Evolutionary conservation across 257 asterid species (phyloP).

Genomic region (Thymus quinquecostatus): DNA sequence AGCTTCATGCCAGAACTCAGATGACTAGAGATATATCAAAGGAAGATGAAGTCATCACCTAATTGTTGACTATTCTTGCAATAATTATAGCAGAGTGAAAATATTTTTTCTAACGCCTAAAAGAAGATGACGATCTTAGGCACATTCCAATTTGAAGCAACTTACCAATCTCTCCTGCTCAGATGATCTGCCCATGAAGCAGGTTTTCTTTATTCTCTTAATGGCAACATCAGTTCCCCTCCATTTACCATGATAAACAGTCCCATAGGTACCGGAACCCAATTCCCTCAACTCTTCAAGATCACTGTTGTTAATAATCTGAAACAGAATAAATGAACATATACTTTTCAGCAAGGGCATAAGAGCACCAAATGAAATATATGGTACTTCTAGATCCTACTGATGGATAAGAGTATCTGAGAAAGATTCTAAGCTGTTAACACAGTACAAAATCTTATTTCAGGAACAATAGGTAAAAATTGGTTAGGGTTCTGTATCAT

Average conservation of each 20-base stretch:
- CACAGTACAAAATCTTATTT: neutral
- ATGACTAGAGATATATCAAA: constrained; percentile 48
- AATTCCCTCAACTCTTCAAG: constrained; percentile 93
- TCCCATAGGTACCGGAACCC: constrained; percentile 96
- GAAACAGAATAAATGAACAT: constrained; percentile 27
- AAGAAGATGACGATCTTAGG: constrained; percentile 15
- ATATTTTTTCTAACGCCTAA: neutral
- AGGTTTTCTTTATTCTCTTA: constrained; percentile 87
- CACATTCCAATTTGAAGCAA: constrained; percentile 21
- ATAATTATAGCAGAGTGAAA: neutral
- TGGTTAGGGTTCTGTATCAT: constrained; percentile 12
- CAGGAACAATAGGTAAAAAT: constrained; percentile 18
- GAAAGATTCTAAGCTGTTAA: constrained; percentile 7
- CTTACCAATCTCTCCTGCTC: constrained; percentile 82
- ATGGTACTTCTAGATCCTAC: constrained; percentile 17
- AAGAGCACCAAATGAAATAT: neutral
- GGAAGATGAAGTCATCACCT: constrained; percentile 20
- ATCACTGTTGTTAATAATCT: constrained; percentile 82
- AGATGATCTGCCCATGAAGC: constrained; percentile 87
- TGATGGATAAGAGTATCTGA: constrained; percentile 9
- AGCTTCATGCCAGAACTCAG: constrained; percentile 96
- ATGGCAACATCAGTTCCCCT: constrained; percentile 96
- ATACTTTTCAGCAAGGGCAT: constrained; percentile 15
- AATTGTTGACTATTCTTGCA: neutral
- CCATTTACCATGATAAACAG: constrained; percentile 98